Evolutionary conservation across 768 basidiomycete species (phyloP).

Genomic region (Leccinum boreale): DNA sequence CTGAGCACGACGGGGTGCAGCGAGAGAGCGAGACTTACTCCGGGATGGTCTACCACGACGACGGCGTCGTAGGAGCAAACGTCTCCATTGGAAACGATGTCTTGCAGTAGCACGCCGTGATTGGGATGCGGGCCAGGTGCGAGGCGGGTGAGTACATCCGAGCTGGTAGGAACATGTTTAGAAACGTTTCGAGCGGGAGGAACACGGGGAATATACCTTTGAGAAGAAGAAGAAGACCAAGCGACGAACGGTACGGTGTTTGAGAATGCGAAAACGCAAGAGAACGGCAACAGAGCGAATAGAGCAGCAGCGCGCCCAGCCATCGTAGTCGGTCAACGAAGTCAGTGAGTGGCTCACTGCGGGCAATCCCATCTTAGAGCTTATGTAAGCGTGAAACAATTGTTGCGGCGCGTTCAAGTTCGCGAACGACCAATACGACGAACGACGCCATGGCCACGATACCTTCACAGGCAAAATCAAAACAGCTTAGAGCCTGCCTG

Average conservation of each 20-base stretch:
- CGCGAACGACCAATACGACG: not conserved
- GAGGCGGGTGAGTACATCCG: constrained; percentile 43
- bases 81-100: constrained; percentile 41
- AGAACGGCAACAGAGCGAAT: constrained; percentile 42
- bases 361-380: not conserved
- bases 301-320: constrained; percentile 40
- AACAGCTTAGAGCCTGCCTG: constrained; percentile 84
- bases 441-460: constrained; percentile 39
- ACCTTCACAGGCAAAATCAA: constrained; percentile 61
- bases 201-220: constrained; percentile 38
- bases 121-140: constrained; percentile 31
- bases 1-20: not conserved
- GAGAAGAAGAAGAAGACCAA: constrained; percentile 68
- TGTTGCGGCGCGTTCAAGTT: not conserved
- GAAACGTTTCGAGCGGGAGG: not conserved
- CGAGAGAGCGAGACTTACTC: constrained; percentile 44
- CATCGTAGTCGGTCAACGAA: constrained; percentile 33
- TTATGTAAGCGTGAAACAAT: constrained; percentile 17
- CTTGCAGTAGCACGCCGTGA: constrained; percentile 39
- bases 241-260: constrained; percentile 63
- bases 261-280: constrained; percentile 50
- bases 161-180: constrained; percentile 43
- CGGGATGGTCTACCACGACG: constrained; percentile 67
- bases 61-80: constrained; percentile 66
- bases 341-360: not conserved